phyloP scores from a whole-genome alignment of 805 yeast species.

The Saccharomycopsis olivae region DNA sequence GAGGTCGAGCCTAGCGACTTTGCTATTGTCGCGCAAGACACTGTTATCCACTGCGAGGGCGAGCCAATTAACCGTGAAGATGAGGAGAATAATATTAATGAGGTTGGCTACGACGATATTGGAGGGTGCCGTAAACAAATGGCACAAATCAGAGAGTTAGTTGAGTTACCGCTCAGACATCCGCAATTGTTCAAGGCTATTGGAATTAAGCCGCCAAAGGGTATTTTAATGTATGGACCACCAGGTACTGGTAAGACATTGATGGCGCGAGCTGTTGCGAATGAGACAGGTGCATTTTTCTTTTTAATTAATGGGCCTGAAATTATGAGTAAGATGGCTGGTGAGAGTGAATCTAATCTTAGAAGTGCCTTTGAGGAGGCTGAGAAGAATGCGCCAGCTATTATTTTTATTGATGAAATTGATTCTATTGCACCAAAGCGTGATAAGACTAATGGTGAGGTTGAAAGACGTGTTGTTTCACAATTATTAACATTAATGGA shows the following conservation, averaged over 20 bases:
- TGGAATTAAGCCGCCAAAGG: constrained; percentile 98
- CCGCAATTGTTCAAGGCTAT: constrained; percentile 96
- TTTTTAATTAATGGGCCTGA: constrained; percentile 98
- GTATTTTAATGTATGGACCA: constrained; percentile 97
- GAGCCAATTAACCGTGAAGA: constrained; percentile 98
- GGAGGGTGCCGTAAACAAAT: constrained; percentile 99
- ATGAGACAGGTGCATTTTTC: constrained; percentile 98
- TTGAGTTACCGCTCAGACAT: constrained; percentile 95
- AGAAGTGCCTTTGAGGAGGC: constrained; percentile 99
- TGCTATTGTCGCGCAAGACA: constrained; percentile 97
- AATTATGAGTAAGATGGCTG: constrained; percentile 99
- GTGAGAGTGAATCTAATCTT: constrained; percentile 94
- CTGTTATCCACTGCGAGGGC: constrained; percentile 97
- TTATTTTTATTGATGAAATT: constrained; percentile 95
- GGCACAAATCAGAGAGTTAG: constrained; percentile 99
- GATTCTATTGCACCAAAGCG: constrained; percentile 99
- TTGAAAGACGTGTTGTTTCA: constrained; percentile 97
- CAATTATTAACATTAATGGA: constrained; percentile 97
- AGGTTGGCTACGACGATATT: constrained; percentile 97
- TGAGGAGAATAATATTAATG: constrained; percentile 92
- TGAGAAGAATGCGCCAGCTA: constrained; percentile 96
- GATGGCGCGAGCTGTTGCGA: constrained; percentile 99
- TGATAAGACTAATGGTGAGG: constrained; percentile 99
- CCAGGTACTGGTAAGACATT: constrained; percentile 99
- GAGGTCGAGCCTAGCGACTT: constrained; percentile 96